These are phyloP conservation scores for Suhomyces xylopsoci DNA, from an alignment of 805 yeast genomes.

Conservation along the genomic window DNA sequence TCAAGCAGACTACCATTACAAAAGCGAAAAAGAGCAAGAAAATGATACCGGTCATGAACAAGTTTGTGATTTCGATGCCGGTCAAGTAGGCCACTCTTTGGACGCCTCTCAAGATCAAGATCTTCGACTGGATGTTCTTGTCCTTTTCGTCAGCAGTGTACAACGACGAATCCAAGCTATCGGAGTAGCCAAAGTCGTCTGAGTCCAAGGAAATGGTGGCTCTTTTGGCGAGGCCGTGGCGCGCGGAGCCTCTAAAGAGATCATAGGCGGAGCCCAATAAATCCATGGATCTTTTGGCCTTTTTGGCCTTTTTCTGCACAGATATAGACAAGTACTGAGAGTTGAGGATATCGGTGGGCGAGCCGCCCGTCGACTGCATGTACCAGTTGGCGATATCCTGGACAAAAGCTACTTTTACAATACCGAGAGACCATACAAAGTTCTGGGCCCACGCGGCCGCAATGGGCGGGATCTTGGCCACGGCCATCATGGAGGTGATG, in stretches of 20 bases:
- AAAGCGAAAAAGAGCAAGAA: constrained; percentile 78
- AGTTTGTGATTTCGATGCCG: constrained; percentile 77
- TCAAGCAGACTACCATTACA: constrained; percentile 52
- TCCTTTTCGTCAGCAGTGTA: constrained; percentile 75
- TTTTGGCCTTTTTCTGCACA: constrained; percentile 59
- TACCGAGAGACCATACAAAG: constrained; percentile 95
- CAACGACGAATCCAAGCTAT: constrained; percentile 41
- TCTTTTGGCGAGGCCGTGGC: constrained; percentile 21
- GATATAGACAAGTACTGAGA: constrained; percentile 73
- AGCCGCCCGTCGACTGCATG: constrained; percentile 91
- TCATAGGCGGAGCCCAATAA: constrained; percentile 9
- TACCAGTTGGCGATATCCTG: constrained; percentile 90
- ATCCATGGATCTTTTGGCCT: constrained; percentile 24
- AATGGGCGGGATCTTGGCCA: constrained; percentile 87
- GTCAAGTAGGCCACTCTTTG: constrained; percentile 87
- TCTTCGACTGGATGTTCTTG: constrained; percentile 56
- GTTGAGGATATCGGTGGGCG: constrained; percentile 68
- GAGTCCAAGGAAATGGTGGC: constrained; percentile 36
- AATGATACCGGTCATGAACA: constrained; percentile 83
- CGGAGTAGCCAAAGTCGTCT: constrained; percentile 45
- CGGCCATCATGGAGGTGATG: constrained; percentile 93
- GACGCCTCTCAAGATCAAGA: constrained; percentile 83
- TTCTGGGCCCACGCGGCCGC: constrained; percentile 98
- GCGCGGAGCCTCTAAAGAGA: neutral
- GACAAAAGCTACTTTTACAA: constrained; percentile 71